These are phyloP conservation scores for Viola odorata DNA, from an alignment of 345 rosid genomes.

Conservation along the genomic window DNA sequence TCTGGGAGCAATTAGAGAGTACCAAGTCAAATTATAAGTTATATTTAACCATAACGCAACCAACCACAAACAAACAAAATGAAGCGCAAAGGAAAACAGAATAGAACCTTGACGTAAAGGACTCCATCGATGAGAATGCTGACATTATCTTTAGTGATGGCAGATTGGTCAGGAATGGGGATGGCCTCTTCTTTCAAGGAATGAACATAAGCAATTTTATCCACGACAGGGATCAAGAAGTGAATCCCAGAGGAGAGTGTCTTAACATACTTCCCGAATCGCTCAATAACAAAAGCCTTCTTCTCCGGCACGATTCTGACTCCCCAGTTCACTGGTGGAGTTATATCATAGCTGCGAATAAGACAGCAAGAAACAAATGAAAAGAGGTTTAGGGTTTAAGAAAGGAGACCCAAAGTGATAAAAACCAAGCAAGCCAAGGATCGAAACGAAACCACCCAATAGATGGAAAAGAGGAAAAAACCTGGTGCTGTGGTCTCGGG, in stretches of 20 bases:
- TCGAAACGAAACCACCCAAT: not conserved
- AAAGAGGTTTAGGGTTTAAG: not conserved
- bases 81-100: not conserved
- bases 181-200: constrained; percentile 96
- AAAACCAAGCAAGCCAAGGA: not conserved
- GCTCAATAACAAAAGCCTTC: constrained; percentile 80
- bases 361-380: too few relatives aligned
- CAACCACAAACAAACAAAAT: not conserved
- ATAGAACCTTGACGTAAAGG: constrained; percentile 72
- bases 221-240: constrained; percentile 78
- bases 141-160: constrained; percentile 93
- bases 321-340: constrained; percentile 89
- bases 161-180: constrained; percentile 81
- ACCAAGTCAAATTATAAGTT: too few relatives aligned
- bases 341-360: constrained; percentile 48
- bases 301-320: constrained; percentile 80
- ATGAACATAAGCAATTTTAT: constrained; percentile 89
- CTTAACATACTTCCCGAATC: constrained; percentile 76
- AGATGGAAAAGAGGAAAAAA: not conserved
- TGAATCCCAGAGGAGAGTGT: constrained; percentile 81
- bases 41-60: too few relatives aligned
- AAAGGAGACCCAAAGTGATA: not conserved
- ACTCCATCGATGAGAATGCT: constrained; percentile 90
- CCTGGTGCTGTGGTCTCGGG: constrained; percentile 41
- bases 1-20: constrained; percentile 30